phyloP scores from a whole-genome alignment of 2,329 filamentous ascomycete genomes.

The Cytospora leucostoma region DNA sequence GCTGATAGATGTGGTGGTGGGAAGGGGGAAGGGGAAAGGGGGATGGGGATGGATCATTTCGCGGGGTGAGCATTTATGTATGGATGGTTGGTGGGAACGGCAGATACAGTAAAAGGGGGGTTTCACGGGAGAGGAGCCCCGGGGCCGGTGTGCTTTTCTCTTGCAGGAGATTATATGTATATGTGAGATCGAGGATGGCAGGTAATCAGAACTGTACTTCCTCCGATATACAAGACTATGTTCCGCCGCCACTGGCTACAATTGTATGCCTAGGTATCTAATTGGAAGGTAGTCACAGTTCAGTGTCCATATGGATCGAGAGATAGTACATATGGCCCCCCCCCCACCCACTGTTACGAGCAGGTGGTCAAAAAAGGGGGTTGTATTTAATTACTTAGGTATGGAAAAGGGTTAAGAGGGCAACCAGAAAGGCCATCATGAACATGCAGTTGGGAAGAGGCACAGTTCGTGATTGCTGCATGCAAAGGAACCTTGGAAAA shows the following conservation, averaged over 20 bases:
- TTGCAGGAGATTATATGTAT: not conserved
- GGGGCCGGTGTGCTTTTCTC: not conserved
- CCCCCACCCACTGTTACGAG: not conserved
- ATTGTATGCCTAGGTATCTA: no score
- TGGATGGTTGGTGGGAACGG: not conserved
- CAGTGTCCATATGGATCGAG: no score
- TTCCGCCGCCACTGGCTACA: not conserved
- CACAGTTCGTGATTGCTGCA: not conserved
- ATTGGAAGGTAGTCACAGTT: no score
- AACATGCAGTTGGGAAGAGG: not conserved
- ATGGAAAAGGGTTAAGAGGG: not conserved
- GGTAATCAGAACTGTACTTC: not conserved
- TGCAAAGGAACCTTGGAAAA: not conserved
- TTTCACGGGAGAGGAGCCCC: not conserved
- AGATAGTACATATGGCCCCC: no score
- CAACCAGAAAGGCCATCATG: not conserved
- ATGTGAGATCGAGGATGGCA: not conserved
- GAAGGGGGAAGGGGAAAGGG: no score
- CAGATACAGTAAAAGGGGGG: not conserved
- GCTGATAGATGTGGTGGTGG: not conserved
- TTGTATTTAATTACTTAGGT: not conserved
- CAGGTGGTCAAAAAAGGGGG: no score
- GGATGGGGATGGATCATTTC: not conserved
- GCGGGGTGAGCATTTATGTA: not conserved
- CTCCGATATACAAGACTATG: not conserved